These are phyloP conservation scores for Porphyrellus cyaneotinctus DNA, from an alignment of 768 basidiomycete species.

Conservation along the genomic window DNA sequence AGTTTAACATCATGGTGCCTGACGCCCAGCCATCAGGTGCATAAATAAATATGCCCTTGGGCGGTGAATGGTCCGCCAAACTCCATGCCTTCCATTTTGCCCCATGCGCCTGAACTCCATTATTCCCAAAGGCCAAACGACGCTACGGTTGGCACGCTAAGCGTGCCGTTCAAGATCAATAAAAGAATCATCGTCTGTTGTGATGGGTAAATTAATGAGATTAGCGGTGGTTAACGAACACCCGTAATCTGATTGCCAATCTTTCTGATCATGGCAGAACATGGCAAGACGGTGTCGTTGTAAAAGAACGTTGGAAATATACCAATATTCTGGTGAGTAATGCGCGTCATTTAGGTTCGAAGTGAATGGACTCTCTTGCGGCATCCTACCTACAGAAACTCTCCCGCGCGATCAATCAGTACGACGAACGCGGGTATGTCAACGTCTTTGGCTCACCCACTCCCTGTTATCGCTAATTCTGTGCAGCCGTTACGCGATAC, in stretches of 20 bases:
- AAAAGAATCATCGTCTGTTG: constrained; percentile 73
- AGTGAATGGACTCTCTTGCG: background rate
- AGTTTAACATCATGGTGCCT: too few relatives aligned
- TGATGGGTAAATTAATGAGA: constrained; percentile 57
- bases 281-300: constrained; percentile 63
- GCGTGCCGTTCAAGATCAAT: constrained; percentile 22
- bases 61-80: too few relatives aligned
- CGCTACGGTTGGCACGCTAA: background rate
- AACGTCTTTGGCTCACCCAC: too few relatives aligned
- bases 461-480: too few relatives aligned
- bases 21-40: too few relatives aligned
- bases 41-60: too few relatives aligned
- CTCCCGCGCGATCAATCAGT: constrained; percentile 47
- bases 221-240: background rate
- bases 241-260: background rate
- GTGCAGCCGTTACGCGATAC: constrained; percentile 39
- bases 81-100: too few relatives aligned
- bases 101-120: too few relatives aligned
- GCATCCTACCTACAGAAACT: constrained; percentile 45
- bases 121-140: background rate
- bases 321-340: constrained; percentile 53
- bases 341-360: background rate
- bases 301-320: constrained; percentile 42
- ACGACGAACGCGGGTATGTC: constrained; percentile 41
- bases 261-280: constrained; percentile 40